A percentile compares a stretch with the other conserved stretches of the same genome.
These are phyloP conservation scores for Coemansia sp. DNA, from an alignment of 192 early-diverging fungal genomes.

Conservation along the genomic window DNA sequence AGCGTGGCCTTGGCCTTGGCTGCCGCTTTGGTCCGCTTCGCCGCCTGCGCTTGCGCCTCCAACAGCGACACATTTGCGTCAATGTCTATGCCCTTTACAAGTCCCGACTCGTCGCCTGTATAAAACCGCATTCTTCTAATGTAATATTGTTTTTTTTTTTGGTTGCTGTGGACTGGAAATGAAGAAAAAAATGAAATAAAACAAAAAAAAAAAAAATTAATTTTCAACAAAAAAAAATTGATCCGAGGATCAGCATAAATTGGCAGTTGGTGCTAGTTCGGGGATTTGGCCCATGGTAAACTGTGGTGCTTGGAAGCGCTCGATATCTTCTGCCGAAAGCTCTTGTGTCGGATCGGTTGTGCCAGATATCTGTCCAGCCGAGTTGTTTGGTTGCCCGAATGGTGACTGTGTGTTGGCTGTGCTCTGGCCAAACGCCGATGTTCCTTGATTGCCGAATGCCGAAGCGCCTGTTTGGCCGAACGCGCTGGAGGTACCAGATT, in stretches of 20 bases:
- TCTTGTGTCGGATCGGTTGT: conserved; percentile 14
- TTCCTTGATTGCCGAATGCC: conserved; percentile 9
- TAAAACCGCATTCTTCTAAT: conserved; percentile 44
- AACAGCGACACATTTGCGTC: conserved; percentile 43
- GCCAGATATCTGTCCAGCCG: not conserved
- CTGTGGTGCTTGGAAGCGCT: conserved; percentile 13
- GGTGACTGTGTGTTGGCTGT: not conserved
- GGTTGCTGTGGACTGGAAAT: not conserved
- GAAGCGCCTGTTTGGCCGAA: conserved; percentile 9
- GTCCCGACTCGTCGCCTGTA: conserved; percentile 54
- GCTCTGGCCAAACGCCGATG: conserved; percentile 20
- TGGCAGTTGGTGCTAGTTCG: conserved; percentile 28
- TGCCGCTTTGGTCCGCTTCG: conserved; percentile 31
- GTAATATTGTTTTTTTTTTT: not conserved
- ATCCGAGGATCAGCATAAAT: conserved; percentile 5
- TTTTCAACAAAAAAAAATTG: not conserved
- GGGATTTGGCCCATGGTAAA: conserved; percentile 33
- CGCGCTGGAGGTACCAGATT: not conserved
- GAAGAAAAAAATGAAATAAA: not conserved
- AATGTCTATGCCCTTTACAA: conserved; percentile 43
- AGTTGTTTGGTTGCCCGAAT: not conserved
- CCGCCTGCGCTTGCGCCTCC: conserved; percentile 43
- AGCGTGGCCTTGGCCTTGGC: conserved; percentile 39
- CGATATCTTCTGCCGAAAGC: conserved; percentile 28
- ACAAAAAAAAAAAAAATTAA: not conserved